These are phyloP conservation scores for Magnaporthales sp. DNA, from an alignment of 2,329 filamentous ascomycete genomes.

Conservation along the genomic window DNA sequence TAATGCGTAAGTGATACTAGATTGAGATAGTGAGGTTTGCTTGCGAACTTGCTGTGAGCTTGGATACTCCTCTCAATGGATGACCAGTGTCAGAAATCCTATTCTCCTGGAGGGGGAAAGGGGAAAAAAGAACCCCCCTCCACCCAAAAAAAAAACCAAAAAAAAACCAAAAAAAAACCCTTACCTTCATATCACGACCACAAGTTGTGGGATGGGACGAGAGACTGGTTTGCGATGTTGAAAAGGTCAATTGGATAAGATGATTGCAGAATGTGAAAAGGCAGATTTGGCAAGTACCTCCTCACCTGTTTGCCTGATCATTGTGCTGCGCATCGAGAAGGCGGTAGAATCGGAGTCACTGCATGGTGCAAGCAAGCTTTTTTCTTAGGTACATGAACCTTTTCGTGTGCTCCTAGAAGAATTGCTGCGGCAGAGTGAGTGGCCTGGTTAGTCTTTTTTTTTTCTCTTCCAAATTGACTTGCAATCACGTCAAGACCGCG, in stretches of 20 bases:
- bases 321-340: background rate
- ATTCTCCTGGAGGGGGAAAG: too few relatives aligned
- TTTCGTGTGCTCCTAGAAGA: background rate
- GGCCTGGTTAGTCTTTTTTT: background rate
- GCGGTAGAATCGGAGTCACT: background rate
- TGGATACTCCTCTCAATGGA: background rate
- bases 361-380: background rate
- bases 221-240: background rate
- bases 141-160: too few relatives aligned
- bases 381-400: background rate
- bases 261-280: background rate
- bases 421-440: background rate
- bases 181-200: too few relatives aligned
- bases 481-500: background rate
- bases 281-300: background rate
- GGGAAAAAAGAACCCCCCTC: too few relatives aligned
- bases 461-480: background rate
- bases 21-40: background rate
- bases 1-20: constrained; percentile 60
- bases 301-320: background rate
- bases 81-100: background rate
- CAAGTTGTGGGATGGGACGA: background rate
- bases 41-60: background rate
- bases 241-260: background rate
- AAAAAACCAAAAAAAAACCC: too few relatives aligned